Base-by-base conservation (phyloP, 148 eudicot genomes). In the Simmondsia chinensis region DNA sequence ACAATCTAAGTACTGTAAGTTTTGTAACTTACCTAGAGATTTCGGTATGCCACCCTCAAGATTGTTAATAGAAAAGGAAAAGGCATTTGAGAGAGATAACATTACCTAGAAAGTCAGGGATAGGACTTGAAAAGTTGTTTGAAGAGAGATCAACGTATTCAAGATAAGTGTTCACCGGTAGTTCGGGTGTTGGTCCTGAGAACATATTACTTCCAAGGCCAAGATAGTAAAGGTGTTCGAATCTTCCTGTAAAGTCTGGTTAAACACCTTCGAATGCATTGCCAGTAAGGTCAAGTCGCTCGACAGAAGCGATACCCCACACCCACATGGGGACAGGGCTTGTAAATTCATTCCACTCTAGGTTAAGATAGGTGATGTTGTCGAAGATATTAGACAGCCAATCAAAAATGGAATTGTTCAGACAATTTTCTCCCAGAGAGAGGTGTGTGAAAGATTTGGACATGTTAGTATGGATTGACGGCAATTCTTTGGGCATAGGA, bases 361-460 rank as follows among this genome's bases (percentile, higher is more conserved):
- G 31, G 31, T 28, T 9, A 0, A 43, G 1, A 13, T 43, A 4
- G 12, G 23, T n/a, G n/a, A 20, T 13, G 30, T 26, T 43, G 6
- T 14, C 23, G 23, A 13, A 13, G 6, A 11, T 19, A 29, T 43
- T 14, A 16, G n/a, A 43, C 14, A 43, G 23, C 28, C 27, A 24
- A 24, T 9, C 4, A n/a, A 6, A 22, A 5, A 41, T 8, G 7
- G 46, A 41, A 8, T 11, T 18, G 27, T 22, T 33, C 40, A 61
- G 45, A 25, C 40, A 20, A 32, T 63, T 70, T n/a, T 18, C 15
- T 48, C 70, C 60, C 23, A 65, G 49, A 41, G 60, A 65, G 37
- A 34, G 12, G 7, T 13, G 21, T 20, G 9, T 41, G 35, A 30
- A 36, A 24, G 7, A 61, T 33, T 31, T n/a, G n/a, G n/a, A n/a